Conservation (phyloP, 805 yeast species). For the Cyberlindnera galapagoensis region DNA sequence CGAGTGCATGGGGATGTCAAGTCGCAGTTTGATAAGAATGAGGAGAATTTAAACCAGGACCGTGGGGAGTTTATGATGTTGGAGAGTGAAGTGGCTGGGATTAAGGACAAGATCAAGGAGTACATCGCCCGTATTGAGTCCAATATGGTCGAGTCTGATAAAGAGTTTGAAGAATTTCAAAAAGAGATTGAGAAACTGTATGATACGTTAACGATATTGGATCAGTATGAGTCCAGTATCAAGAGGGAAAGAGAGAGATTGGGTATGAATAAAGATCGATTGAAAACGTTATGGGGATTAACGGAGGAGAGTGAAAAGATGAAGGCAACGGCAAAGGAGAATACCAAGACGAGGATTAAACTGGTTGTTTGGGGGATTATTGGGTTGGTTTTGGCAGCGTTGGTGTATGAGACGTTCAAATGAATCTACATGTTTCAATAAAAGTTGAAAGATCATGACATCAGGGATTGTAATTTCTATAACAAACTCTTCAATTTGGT, state of each 20-base stretch:
- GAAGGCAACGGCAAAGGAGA: conserved; percentile 4
- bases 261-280: conserved; percentile 8
- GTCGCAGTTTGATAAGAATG: conserved; percentile 8
- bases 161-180: conserved; percentile 6
- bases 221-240: conserved; percentile 8
- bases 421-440: too few relatives aligned
- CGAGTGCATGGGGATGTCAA: conserved; percentile 2
- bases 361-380: neutral
- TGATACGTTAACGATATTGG: conserved; percentile 7
- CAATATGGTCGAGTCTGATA: conserved; percentile 1
- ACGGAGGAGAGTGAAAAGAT: conserved; percentile 11
- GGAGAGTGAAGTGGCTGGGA: conserved; percentile 4
- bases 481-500: conserved; percentile 18
- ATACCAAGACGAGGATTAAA: conserved; percentile 2
- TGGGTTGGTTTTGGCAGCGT: neutral
- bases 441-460: neutral
- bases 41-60: conserved; percentile 2
- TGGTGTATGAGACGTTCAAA: neutral
- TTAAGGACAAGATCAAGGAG: conserved; percentile 3
- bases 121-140: conserved; percentile 3
- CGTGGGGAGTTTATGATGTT: conserved; percentile 4
- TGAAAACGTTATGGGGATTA: conserved; percentile 7
- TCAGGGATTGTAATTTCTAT: too few relatives aligned
- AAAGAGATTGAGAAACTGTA: conserved; percentile 8
- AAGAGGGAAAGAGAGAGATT: conserved; percentile 7